phyloP scores from a whole-genome alignment of 1,284 basidiomycete genomes.

The Malassezia caprae region DNA sequence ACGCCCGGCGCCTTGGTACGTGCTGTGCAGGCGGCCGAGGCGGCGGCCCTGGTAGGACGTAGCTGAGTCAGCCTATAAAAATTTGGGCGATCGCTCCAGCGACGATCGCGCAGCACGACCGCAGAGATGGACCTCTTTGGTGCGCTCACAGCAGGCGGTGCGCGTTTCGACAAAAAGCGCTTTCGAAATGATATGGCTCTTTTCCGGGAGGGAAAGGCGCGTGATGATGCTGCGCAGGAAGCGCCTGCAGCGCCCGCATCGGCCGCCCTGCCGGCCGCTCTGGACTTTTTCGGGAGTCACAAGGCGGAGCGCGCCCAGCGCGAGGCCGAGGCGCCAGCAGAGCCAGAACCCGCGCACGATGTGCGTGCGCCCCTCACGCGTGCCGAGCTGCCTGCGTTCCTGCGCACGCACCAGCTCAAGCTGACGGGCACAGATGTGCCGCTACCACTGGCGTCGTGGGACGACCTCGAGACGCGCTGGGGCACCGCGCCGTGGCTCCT shows the following conservation, averaged over 20 bases:
- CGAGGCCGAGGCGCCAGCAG: conserved; percentile 3
- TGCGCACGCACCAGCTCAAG: conserved; percentile 44
- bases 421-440: conserved; percentile 49
- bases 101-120: neutral
- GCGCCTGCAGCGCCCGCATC: neutral
- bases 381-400: conserved; percentile 31
- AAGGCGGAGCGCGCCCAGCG: conserved; percentile 10
- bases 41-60: neutral
- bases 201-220: conserved; percentile 52
- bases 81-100: neutral
- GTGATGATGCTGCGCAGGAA: neutral
- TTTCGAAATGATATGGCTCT: conserved; percentile 64
- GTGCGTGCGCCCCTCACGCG: conserved; percentile 18
- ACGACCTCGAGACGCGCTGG: conserved; percentile 34
- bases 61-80: neutral
- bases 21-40: neutral
- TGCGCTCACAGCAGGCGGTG: conserved; percentile 33
- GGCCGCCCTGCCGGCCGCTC: conserved; percentile 27
- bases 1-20: neutral
- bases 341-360: neutral
- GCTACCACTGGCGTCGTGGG: conserved; percentile 44
- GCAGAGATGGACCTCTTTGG: conserved; percentile 47
- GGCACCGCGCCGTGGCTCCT: conserved; percentile 25
- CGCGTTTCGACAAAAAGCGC: conserved; percentile 62
- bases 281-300: conserved; percentile 34